Conservation (phyloP, 495 filamentous ascomycete genomes). For the Hyaloscypha hepaticicola region DNA sequence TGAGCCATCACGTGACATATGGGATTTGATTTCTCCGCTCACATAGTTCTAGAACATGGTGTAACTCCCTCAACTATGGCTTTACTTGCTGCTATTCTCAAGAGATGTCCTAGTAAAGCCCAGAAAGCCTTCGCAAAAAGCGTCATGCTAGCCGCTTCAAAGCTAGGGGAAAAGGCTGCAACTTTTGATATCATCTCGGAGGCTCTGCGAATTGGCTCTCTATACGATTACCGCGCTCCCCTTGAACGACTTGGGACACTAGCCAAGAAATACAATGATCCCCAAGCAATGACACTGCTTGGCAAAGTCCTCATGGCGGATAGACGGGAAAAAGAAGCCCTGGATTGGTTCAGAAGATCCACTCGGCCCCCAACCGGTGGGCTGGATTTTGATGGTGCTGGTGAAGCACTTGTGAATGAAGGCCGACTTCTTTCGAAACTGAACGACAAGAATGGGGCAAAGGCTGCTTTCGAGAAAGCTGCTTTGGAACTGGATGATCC, state of each 20-base stretch:
- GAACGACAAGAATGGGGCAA: constrained; percentile 13
- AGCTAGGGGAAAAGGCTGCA: constrained; percentile 24
- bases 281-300: constrained; percentile 27
- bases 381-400: constrained; percentile 19
- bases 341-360: constrained; percentile 24
- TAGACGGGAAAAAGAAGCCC: constrained; percentile 15
- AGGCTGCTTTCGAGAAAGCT: constrained; percentile 20
- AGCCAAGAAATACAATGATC: constrained; percentile 23
- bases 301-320: constrained; percentile 18
- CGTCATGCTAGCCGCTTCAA: constrained; percentile 25
- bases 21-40: not conserved
- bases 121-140: constrained; percentile 16
- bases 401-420: constrained; percentile 24
- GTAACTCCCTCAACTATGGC: constrained; percentile 16
- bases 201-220: constrained; percentile 3
- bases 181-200: constrained; percentile 23
- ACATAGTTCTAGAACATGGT: constrained; percentile 15
- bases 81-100: constrained; percentile 21
- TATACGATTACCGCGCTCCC: constrained; percentile 8
- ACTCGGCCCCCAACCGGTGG: constrained; percentile 15
- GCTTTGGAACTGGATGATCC: constrained; percentile 30
- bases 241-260: constrained; percentile 19
- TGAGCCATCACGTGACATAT: not conserved
- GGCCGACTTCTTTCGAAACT: constrained; percentile 12
- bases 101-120: not conserved